Percentiles rank a stretch among this genome's conserved stretches.
phyloP scores from a whole-genome alignment of 495 filamentous ascomycete genomes.

The Clohesyomyces aquaticus region DNA sequence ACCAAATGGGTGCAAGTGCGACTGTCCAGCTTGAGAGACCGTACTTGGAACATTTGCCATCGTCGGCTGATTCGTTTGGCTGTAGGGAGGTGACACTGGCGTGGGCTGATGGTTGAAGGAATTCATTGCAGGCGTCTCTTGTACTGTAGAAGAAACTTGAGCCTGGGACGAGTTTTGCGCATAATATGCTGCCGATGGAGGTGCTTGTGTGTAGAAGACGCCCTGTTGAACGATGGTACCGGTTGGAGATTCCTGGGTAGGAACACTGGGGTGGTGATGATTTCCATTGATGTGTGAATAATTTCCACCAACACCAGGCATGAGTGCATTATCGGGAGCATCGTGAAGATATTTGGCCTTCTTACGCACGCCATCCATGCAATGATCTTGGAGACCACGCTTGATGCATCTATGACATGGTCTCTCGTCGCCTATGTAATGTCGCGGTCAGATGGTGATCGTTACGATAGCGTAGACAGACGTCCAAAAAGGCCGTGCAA shows the following conservation, averaged over 20 bases:
- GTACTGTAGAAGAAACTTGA: constrained; percentile 35
- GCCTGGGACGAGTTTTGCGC: constrained; percentile 24
- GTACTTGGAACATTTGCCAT: constrained; percentile 49
- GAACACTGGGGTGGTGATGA: constrained; percentile 11
- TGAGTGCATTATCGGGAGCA: constrained; percentile 77
- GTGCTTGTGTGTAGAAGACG: constrained; percentile 26
- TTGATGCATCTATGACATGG: constrained; percentile 95
- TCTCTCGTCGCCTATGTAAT: constrained; percentile 76
- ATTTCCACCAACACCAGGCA: constrained; percentile 60
- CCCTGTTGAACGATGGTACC: constrained; percentile 23
- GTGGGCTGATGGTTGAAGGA: constrained; percentile 40
- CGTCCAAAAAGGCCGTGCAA: too few species aligned
- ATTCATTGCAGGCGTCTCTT: constrained; percentile 31
- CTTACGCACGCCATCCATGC: constrained; percentile 94
- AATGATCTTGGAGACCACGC: constrained; percentile 82
- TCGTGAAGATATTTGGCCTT: constrained; percentile 99
- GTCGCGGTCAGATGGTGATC: background rate
- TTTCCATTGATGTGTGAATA: constrained; percentile 51
- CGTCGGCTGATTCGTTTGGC: constrained; percentile 41
- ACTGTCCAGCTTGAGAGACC: constrained; percentile 49
- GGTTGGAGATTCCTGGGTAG: constrained; percentile 11
- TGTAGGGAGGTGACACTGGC: constrained; percentile 43
- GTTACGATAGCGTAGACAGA: background rate
- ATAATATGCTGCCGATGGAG: constrained; percentile 41
- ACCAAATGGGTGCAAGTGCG: constrained; percentile 38